Evolutionary conservation across 75 land plant genomes (phyloP).

Genomic region (Azolla pinnata): DNA sequence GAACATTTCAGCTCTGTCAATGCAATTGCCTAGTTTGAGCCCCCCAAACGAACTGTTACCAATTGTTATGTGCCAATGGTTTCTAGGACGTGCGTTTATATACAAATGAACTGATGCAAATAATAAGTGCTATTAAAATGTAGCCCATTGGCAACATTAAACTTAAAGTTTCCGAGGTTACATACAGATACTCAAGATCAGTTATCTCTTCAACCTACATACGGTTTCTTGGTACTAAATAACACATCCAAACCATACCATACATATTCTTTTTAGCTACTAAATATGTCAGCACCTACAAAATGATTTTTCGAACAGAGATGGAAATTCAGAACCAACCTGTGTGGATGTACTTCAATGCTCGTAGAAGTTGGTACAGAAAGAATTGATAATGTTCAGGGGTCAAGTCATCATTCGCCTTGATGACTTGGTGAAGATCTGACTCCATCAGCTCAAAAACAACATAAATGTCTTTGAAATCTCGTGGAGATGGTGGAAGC

Average conservation of each 20-base stretch:
- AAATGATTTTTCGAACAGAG: neutral
- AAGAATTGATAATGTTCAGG: slow-evolving; percentile 61
- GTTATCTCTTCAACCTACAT: no score
- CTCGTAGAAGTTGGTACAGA: slow-evolving; percentile 58
- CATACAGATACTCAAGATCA: no score
- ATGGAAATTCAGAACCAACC: slow-evolving; percentile 12
- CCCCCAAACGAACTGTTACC: no score
- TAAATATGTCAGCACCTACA: neutral
- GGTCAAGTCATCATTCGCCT: slow-evolving; percentile 59
- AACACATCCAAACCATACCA: neutral
- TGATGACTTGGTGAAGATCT: slow-evolving; percentile 83
- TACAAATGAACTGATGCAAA: no score
- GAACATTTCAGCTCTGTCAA: no score
- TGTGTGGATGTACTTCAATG: slow-evolving; percentile 57
- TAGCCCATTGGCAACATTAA: neutral
- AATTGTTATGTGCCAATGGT: no score
- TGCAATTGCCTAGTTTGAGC: no score
- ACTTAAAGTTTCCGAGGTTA: neutral
- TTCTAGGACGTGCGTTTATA: no score
- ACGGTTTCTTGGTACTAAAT: no score
- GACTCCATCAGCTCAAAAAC: slow-evolving; percentile 95
- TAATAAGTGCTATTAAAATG: neutral
- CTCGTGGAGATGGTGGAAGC: slow-evolving; percentile 75
- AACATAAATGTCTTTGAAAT: slow-evolving; percentile 83
- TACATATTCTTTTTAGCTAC: neutral